Evolutionary conservation across 148 eudicot genomes (phyloP), one percentile per base, ranked within the genome.

Genomic region (Oxyria digyna): DNA sequence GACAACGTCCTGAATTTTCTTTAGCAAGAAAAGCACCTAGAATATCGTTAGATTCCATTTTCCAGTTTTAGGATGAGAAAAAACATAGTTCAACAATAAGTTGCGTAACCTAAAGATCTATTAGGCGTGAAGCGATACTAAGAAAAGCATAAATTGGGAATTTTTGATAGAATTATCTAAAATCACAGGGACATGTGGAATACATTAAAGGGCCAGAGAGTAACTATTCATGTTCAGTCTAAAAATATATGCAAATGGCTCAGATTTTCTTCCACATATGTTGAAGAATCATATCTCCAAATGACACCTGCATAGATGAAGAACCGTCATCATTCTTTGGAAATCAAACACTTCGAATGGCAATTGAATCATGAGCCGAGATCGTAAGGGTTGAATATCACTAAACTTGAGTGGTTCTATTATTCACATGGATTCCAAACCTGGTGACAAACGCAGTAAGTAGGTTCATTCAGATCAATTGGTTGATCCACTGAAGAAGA

Each of bases 371-470:
- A n/a, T n/a, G n/a, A n/a, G n/a, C n/a, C n/a, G n/a, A n/a, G n/a
- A n/a, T n/a, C n/a, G n/a, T n/a, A n/a, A n/a, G n/a, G n/a, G n/a
- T 27, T 59, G 65, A 27, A 59, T 29, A 59, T 29, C 65, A 29
- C 29, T 31, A 9, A 31, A 14, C 27, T 27, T 13, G 27, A 59
- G 35, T 14, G 15, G 65, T 20, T n/a, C 12, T 29, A 59, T 27
- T 29, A 6, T 59, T 29, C 37, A 59, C 65, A 57, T 72, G 26
- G 72, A 64, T 66, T 50, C 46, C 42, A 67, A n/a, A 93, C 98
- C 97, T 94, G 98, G 77, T 94, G 94, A 73, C 98, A 94, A 69
- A 94, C 85, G 69, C 98, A 94, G 71, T 94, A 94, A 62, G 88
- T 94, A 18, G 97, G 97, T 78, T 94, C 98, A 80, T 94, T 90